phyloP scores from a whole-genome alignment of 306 rosid genomes.

The Begonia masoniana region DNA sequence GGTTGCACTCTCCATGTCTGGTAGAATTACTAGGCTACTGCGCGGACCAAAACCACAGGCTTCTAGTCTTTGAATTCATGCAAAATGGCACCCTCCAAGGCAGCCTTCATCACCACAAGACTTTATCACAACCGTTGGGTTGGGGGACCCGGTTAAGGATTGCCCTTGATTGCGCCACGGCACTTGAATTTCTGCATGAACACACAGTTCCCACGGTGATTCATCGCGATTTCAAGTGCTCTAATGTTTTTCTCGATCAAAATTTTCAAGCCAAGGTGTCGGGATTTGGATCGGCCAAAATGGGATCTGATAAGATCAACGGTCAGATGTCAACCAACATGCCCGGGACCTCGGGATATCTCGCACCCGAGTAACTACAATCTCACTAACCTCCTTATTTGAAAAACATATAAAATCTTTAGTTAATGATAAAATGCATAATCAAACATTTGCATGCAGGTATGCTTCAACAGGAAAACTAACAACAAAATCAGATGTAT shows the following conservation, averaged over 20 bases:
- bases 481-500: conserved; percentile 88
- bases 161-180: conserved; percentile 94
- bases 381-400: no score
- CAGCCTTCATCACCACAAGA: conserved; percentile 43
- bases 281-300: conserved; percentile 76
- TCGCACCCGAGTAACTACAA: conserved; percentile 93
- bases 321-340: conserved; percentile 81
- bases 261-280: conserved; percentile 86
- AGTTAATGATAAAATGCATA: no score
- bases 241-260: conserved; percentile 54
- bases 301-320: conserved; percentile 73
- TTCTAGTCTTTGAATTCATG: conserved; percentile 66
- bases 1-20: conserved; percentile 54
- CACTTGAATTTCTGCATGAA: conserved; percentile 83
- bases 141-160: conserved; percentile 85
- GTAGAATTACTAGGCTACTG: conserved; percentile 92
- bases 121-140: conserved; percentile 44
- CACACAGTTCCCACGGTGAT: conserved; percentile 63
- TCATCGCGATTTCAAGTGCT: conserved; percentile 81
- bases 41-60: conserved; percentile 88
- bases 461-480: conserved; percentile 84
- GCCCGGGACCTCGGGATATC: conserved; percentile 88
- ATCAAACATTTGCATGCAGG: conserved; percentile 22
- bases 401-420: no score
- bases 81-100: conserved; percentile 61